A percentile compares a stretch with the other conserved stretches of the same genome.
These are phyloP conservation scores for Pichia phayaonensis DNA, from an alignment of 805 yeast species.

Conservation along the genomic window DNA sequence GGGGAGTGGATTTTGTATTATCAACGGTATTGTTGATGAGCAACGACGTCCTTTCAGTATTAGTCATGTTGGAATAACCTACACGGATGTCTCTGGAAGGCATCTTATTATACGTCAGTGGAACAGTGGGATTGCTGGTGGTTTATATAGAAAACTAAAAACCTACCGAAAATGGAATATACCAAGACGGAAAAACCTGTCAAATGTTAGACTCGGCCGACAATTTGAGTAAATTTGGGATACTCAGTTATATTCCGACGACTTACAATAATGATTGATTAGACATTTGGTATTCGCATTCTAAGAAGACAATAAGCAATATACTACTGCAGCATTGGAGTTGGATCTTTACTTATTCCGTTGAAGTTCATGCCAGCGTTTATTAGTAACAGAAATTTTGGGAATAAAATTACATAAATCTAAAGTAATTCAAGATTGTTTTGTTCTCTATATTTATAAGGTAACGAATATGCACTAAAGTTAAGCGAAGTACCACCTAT, in stretches of 20 bases:
- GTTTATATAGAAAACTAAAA: background rate
- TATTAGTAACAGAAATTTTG: no score
- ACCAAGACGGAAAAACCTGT: background rate
- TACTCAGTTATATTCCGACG: no score
- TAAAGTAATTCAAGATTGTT: no score
- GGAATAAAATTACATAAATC: no score
- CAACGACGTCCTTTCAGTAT: conserved; percentile 6
- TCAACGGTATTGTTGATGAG: conserved; percentile 4
- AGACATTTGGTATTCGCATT: no score
- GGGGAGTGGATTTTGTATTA: conserved; percentile 3
- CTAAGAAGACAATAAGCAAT: background rate
- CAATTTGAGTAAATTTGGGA: background rate
- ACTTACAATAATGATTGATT: no score
- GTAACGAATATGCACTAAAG: no score
- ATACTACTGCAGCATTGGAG: no score
- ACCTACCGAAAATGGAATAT: background rate
- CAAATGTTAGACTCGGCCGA: background rate
- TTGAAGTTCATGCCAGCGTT: no score
- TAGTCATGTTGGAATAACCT: background rate
- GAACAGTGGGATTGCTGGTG: background rate
- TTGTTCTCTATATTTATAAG: no score
- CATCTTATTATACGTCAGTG: background rate
- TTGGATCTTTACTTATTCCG: no score
- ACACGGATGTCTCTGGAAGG: background rate
- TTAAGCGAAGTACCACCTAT: no score